Evolutionary conservation across 805 yeast species (phyloP), one percentile per base, ranked within the genome.

Genomic region (Allodekkera sacchari): DNA sequence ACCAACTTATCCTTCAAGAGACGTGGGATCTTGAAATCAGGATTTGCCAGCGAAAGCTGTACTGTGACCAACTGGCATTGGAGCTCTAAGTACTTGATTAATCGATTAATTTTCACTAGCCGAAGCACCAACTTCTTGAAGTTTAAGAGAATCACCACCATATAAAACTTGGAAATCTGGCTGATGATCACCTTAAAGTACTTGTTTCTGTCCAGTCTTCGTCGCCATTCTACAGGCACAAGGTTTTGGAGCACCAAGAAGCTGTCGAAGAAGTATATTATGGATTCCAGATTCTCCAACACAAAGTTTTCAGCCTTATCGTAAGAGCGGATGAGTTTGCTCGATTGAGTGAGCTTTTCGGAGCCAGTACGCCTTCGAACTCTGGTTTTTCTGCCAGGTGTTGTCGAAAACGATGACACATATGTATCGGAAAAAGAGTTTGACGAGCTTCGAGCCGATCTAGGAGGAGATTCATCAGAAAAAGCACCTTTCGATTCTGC

Each of bases 251-350:
- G 9, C 24, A 51, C 42, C 16, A 49, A 38, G 18, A 49, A 45
- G 36, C 52, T 52, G 25, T 53, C 59, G 43, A 53, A 46, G 12
- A 42, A 32, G 7, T 51, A 43, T 4, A 53, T 32, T 12, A 46
- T 6, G 2, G 43, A 33, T 33, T 53, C 59, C 18, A 53, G 25
- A 18, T 39, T 33, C 9, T 28, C 31, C 18, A 53, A 30, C 5
- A 48, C 5, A 8, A 25, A 28, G 7, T 34, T 35, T 31, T 52
- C 57, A 16, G 43, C 30, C 7, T 27, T 19, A 17, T 36, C 36
- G 35, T 48, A 49, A 18, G n/a, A n/a, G n/a, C n/a, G n/a, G n/a
- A n/a, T n/a, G n/a, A n/a, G 25, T 18, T 9, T 4, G 9, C 4
- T 17, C 8, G 12, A 27, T 15, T 8, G 19, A 18, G 9, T 15